phyloP scores from a whole-genome alignment of 345 rosid genomes.

The Isatis tinctoria region DNA sequence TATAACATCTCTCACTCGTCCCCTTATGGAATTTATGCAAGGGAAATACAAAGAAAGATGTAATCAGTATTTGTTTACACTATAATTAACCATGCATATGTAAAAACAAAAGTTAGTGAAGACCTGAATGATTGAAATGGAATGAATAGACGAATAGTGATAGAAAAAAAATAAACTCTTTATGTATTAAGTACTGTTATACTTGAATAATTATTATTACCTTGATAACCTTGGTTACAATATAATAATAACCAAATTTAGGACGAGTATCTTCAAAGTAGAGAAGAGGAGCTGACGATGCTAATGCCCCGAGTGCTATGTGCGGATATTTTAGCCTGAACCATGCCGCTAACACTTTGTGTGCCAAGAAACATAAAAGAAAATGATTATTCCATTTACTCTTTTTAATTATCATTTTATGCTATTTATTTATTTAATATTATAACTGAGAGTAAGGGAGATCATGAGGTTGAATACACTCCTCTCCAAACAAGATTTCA shows the following conservation, averaged over 20 bases:
- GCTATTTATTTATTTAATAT: background rate
- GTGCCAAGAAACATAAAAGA: background rate
- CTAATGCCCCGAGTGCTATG: slow-evolving; percentile 55
- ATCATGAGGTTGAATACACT: background rate
- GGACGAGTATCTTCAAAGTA: slow-evolving; percentile 48
- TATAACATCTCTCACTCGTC: slow-evolving; percentile 53
- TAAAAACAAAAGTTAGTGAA: background rate
- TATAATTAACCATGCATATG: background rate
- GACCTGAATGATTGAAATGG: background rate
- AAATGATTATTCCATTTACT: background rate
- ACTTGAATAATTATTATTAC: slow-evolving; percentile 22
- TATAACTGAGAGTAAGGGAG: background rate
- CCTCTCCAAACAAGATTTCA: background rate
- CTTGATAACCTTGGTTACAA: slow-evolving; percentile 49
- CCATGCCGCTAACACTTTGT: slow-evolving; percentile 63
- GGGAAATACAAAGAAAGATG: background rate
- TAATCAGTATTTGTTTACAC: background rate
- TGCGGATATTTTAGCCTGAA: slow-evolving; percentile 73
- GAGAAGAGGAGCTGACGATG: slow-evolving; percentile 70
- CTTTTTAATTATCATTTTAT: background rate
- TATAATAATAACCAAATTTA: slow-evolving; percentile 40
- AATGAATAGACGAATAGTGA: background rate
- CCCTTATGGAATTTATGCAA: slow-evolving; percentile 33
- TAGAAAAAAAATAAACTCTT: background rate
- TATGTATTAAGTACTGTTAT: background rate